Conservation (phyloP, 345 rosid species). For the Mallotus nudiflorus region DNA sequence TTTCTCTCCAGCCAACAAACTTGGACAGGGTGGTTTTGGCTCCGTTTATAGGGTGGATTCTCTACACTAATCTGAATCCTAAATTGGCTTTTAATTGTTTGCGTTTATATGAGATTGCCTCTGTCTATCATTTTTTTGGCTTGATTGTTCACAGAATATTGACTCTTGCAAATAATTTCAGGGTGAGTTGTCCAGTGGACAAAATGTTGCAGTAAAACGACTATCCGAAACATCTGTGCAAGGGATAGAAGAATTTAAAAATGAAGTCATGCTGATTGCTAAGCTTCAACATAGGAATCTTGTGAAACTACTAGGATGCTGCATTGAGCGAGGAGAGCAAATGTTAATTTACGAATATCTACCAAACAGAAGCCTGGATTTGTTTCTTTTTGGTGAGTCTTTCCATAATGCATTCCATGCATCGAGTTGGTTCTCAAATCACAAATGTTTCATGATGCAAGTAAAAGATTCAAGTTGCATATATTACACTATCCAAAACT, state of each 20-base stretch:
- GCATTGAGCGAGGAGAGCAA: neutral
- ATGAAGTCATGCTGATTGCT: constrained; percentile 3
- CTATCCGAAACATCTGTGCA: neutral
- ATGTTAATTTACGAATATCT: neutral
- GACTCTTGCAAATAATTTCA: neutral
- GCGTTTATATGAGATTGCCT: no score
- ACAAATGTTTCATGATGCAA: no score
- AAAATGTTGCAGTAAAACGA: neutral
- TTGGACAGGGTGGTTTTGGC: constrained; percentile 45
- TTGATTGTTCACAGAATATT: no score
- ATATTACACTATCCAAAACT: neutral
- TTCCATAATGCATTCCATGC: no score
- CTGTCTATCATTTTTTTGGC: no score
- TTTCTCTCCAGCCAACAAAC: constrained; percentile 19
- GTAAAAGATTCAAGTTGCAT: no score
- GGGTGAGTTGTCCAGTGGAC: neutral
- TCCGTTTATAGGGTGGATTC: constrained; percentile 36
- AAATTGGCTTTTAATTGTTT: no score
- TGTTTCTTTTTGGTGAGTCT: constrained; percentile 10
- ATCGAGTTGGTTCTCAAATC: no score
- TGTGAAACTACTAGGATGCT: neutral
- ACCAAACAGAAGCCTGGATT: constrained; percentile 23
- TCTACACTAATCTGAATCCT: no score
- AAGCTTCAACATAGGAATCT: constrained; percentile 15
- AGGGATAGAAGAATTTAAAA: neutral